A percentile compares a stretch with the other conserved stretches of the same genome.
These are phyloP conservation scores for Podospora tetraspora DNA, from an alignment of 495 filamentous ascomycete species.

Conservation along the genomic window DNA sequence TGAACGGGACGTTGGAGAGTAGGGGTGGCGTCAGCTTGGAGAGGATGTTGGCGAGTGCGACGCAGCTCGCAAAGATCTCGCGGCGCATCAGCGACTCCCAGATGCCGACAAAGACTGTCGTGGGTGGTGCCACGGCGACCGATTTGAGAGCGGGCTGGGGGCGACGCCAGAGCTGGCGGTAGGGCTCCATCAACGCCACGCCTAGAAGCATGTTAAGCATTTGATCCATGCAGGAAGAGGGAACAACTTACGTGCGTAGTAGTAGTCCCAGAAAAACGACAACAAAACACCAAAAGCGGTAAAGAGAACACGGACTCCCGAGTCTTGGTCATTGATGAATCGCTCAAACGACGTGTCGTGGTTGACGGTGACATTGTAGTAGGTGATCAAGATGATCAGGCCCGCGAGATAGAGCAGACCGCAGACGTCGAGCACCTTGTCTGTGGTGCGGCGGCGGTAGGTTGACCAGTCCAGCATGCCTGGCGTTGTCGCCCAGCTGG, in stretches of 20 bases:
- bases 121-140: not conserved
- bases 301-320: slow-evolving; percentile 42
- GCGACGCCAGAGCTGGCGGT: not conserved
- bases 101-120: not conserved
- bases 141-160: not conserved
- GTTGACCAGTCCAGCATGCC: not conserved
- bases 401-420: not conserved
- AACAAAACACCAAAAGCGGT: slow-evolving; percentile 36
- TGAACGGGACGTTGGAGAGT: slow-evolving; percentile 11
- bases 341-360: slow-evolving; percentile 35
- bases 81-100: not conserved
- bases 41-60: not conserved
- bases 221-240: not conserved
- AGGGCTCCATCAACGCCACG: not conserved
- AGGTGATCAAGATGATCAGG: slow-evolving; percentile 21
- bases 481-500: not conserved
- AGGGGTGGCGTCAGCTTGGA: slow-evolving; percentile 11
- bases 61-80: not conserved
- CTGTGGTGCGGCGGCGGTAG: not conserved
- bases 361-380: slow-evolving; percentile 32
- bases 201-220: not conserved
- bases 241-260: slow-evolving; percentile 24
- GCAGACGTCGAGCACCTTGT: not conserved
- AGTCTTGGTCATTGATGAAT: slow-evolving; percentile 39
- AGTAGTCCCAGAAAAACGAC: slow-evolving; percentile 35